Percentiles rank a stretch among this genome's conserved stretches.
Evolutionary conservation across 1,284 basidiomycete genomes (phyloP).

Genomic region (Earliella scabrosa): DNA sequence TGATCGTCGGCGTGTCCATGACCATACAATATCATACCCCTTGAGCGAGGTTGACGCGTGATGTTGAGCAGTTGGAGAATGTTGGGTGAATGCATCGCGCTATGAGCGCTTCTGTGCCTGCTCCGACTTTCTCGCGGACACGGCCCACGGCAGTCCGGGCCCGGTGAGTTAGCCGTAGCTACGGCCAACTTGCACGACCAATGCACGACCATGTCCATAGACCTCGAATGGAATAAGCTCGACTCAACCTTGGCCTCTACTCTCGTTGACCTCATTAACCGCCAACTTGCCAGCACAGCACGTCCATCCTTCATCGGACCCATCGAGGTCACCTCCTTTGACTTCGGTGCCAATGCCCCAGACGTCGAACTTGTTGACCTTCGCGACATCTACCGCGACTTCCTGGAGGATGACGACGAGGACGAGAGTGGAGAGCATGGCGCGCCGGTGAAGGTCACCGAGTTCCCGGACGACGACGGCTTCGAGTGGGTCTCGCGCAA

Average conservation of each 20-base stretch:
- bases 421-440: conserved; percentile 40
- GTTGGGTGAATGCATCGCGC: background rate
- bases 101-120: background rate
- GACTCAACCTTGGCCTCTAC: conserved; percentile 72
- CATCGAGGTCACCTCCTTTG: conserved; percentile 82
- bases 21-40: background rate
- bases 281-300: conserved; percentile 69
- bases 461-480: conserved; percentile 48
- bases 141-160: background rate
- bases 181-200: no score
- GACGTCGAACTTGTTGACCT: conserved; percentile 92
- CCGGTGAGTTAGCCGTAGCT: background rate
- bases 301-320: conserved; percentile 95
- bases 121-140: background rate
- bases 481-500: conserved; percentile 81
- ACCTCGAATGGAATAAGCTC: conserved; percentile 78
- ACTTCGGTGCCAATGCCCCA: conserved; percentile 85
- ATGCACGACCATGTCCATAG: conserved; percentile 76
- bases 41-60: background rate
- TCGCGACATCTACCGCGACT: conserved; percentile 93
- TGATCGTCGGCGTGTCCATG: background rate
- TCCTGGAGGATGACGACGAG: conserved; percentile 84
- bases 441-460: conserved; percentile 57
- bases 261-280: conserved; percentile 82
- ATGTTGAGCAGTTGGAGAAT: background rate